These are phyloP conservation scores for Rhynchosporium agropyri DNA, from an alignment of 2,329 filamentous ascomycete genomes.

Conservation along the genomic window DNA sequence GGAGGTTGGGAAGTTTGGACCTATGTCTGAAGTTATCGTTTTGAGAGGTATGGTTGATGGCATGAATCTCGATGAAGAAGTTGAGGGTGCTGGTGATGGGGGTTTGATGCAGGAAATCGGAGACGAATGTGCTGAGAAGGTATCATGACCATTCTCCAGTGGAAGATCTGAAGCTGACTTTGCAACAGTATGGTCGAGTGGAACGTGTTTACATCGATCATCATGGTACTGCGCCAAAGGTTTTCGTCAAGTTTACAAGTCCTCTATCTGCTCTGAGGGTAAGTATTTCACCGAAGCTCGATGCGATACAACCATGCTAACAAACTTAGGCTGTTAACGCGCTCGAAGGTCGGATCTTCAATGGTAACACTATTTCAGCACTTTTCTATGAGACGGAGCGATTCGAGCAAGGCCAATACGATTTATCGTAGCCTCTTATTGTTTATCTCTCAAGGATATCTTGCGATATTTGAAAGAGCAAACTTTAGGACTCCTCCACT, in stretches of 20 bases:
- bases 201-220: slow-evolving; percentile 77
- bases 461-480: no score
- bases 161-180: slow-evolving; percentile 14
- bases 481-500: no score
- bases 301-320: slow-evolving; percentile 26
- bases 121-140: slow-evolving; percentile 85
- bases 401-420: slow-evolving; percentile 71
- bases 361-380: slow-evolving; percentile 81
- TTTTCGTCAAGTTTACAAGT: slow-evolving; percentile 93
- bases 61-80: slow-evolving; percentile 78
- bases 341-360: slow-evolving; percentile 84
- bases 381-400: slow-evolving; percentile 80
- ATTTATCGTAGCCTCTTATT: slow-evolving; percentile 23
- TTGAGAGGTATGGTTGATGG: slow-evolving; percentile 84
- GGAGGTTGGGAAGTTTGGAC: slow-evolving; percentile 62
- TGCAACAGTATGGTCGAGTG: slow-evolving; percentile 73
- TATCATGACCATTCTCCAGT: slow-evolving; percentile 41
- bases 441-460: no score
- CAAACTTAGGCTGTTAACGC: slow-evolving; percentile 77
- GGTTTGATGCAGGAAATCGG: slow-evolving; percentile 91
- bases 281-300: slow-evolving; percentile 45
- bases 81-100: slow-evolving; percentile 61
- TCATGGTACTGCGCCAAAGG: slow-evolving; percentile 58
- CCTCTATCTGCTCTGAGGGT: slow-evolving; percentile 82
- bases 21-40: slow-evolving; percentile 81